These are phyloP conservation scores for Hanseniaspora sp. DNA, from an alignment of 1,139 yeast genomes.

Conservation along the genomic window DNA sequence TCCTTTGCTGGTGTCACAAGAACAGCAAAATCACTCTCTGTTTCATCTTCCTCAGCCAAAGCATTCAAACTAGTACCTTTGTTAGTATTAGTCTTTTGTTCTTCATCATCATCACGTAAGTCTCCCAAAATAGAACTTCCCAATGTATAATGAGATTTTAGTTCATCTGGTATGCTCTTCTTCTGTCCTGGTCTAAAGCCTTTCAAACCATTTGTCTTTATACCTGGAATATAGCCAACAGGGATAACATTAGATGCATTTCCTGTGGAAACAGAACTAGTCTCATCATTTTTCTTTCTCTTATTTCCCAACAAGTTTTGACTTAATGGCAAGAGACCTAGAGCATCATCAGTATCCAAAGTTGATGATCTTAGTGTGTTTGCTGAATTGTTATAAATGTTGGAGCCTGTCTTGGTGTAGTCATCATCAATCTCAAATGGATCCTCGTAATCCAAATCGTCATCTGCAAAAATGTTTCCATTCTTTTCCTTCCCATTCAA, in stretches of 20 bases:
- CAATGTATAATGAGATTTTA: constrained; percentile 28
- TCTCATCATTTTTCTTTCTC: constrained; percentile 10
- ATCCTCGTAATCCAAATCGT: constrained; percentile 15
- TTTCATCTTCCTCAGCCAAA: constrained; percentile 6
- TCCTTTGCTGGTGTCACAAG: constrained; percentile 11
- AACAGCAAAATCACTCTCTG: constrained; percentile 10
- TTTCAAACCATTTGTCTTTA: constrained; percentile 34
- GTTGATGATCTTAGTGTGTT: constrained; percentile 10
- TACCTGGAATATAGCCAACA: constrained; percentile 92
- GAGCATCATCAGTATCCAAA: constrained; percentile 3
- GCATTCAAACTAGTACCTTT: not conserved
- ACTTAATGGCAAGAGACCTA: constrained; percentile 7
- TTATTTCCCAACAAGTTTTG: not conserved
- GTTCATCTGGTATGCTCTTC: constrained; percentile 23
- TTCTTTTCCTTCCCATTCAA: constrained; percentile 17
- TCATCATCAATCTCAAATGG: constrained; percentile 7
- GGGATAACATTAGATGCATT: constrained; percentile 77
- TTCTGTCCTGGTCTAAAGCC: constrained; percentile 16
- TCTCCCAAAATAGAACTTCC: constrained; percentile 30
- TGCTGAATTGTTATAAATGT: constrained; percentile 20
- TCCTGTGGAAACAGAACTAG: constrained; percentile 25
- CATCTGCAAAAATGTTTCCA: constrained; percentile 18
- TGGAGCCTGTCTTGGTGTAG: constrained; percentile 16
- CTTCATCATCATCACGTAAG: constrained; percentile 22
- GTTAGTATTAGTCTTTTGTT: not conserved